Evolutionary conservation across 805 yeast species (phyloP).

Genomic region (Ascoidea tarda): DNA sequence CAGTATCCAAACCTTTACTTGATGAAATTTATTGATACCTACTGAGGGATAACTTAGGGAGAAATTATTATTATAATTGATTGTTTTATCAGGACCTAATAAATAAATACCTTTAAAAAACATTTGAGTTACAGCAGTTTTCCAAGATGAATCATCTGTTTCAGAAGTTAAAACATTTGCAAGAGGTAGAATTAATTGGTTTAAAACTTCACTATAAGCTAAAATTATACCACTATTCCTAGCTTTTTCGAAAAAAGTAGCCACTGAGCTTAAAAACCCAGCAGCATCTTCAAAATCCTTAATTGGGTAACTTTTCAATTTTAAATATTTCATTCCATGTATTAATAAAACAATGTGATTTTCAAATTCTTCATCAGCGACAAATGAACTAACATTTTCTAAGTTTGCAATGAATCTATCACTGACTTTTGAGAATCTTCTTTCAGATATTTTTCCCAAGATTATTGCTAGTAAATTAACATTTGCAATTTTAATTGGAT

Average conservation of each 20-base stretch:
- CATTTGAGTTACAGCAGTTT: slow-evolving; percentile 26
- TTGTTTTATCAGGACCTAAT: background rate
- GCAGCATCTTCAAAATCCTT: slow-evolving; percentile 90
- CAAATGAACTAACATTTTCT: slow-evolving; percentile 48
- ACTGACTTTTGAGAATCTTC: slow-evolving; percentile 74
- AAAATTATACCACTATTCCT: slow-evolving; percentile 49
- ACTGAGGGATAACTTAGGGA: background rate
- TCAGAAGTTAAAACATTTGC: slow-evolving; percentile 87
- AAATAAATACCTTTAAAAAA: background rate
- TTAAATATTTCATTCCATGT: slow-evolving; percentile 82
- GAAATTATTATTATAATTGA: no score
- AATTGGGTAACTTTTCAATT: slow-evolving; percentile 69
- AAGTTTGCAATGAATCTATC: slow-evolving; percentile 88
- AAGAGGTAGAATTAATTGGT: slow-evolving; percentile 61
- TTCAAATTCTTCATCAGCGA: slow-evolving; percentile 24
- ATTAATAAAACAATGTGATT: slow-evolving; percentile 61
- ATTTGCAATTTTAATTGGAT: slow-evolving; percentile 73
- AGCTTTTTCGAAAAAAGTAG: slow-evolving; percentile 64
- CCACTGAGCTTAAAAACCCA: slow-evolving; percentile 72
- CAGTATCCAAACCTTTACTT: background rate
- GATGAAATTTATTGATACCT: slow-evolving; percentile 3
- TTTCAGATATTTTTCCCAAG: slow-evolving; percentile 81
- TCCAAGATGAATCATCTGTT: slow-evolving; percentile 93
- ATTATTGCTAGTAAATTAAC: slow-evolving; percentile 88
- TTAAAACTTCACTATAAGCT: slow-evolving; percentile 78